These are phyloP conservation scores for Penium margaritaceum DNA, from an alignment of 139 green algal species.

Conservation along the genomic window DNA sequence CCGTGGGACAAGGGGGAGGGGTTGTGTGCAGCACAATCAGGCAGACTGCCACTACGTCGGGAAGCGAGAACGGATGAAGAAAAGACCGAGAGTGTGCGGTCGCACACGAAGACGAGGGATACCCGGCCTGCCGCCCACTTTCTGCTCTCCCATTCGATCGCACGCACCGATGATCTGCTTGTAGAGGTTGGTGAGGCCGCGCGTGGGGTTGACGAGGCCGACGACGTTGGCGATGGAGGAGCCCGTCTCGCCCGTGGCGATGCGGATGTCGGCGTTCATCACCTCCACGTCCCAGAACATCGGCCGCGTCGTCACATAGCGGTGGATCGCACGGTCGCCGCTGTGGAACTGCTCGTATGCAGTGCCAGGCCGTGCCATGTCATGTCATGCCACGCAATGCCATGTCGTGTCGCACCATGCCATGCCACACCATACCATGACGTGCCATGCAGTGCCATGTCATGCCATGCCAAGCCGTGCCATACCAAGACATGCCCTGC, in stretches of 20 bases:
- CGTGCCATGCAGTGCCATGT: no score
- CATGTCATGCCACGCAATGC: no score
- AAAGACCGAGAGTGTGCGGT: no score
- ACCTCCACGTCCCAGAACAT: conserved; percentile 41
- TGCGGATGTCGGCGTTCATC: conserved; percentile 9
- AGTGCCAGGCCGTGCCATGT: no score
- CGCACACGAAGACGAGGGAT: no score
- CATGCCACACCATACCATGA: neutral
- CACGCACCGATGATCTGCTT: conserved; percentile 16
- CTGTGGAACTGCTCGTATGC: conserved; percentile 29
- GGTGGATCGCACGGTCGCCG: conserved; percentile 31
- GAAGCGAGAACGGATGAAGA: no score
- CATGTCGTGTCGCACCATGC: neutral
- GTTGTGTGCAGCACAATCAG: no score
- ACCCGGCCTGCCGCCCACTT: neutral
- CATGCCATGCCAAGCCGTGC: no score
- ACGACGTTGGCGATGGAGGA: neutral
- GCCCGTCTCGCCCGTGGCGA: conserved; percentile 7
- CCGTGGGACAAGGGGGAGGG: neutral
- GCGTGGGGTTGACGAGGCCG: conserved; percentile 5
- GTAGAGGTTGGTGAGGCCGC: conserved; percentile 15
- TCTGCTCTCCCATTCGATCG: neutral
- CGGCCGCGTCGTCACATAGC: conserved; percentile 33
- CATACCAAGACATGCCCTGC: no score
- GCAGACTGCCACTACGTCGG: no score